Conservation (phyloP, 208 protist genomes). For the Acanthamoeba triangularis region DNA sequence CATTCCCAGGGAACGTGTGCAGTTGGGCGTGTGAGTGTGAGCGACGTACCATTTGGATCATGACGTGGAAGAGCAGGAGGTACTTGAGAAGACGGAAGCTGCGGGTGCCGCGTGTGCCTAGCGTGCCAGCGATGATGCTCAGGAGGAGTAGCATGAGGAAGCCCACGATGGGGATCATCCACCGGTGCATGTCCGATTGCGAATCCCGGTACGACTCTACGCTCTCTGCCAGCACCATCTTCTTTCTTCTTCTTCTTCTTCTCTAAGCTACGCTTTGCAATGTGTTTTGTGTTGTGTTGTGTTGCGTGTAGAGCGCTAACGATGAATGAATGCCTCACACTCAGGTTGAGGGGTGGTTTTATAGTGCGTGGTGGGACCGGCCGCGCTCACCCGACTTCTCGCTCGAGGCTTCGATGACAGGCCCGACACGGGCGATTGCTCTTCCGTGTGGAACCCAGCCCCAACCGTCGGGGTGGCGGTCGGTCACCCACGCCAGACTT, state of each 20-base stretch:
- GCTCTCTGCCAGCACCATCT: constrained; percentile 2
- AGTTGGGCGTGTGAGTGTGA: background rate
- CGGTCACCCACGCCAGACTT: background rate
- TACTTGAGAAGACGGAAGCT: constrained; percentile 43
- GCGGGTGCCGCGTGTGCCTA: constrained; percentile 5
- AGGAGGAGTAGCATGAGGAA: constrained; percentile 35
- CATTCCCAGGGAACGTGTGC: background rate
- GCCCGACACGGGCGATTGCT: background rate
- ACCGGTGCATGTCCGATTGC: constrained; percentile 55
- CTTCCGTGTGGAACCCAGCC: background rate
- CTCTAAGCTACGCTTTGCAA: background rate
- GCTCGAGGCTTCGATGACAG: background rate
- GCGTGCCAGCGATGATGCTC: background rate
- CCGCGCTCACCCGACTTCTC: background rate
- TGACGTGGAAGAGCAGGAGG: constrained; percentile 43
- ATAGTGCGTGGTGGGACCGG: background rate
- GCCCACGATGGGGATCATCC: constrained; percentile 75
- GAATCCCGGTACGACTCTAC: constrained; percentile 23
- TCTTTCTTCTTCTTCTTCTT: background rate
- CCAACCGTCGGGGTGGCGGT: background rate
- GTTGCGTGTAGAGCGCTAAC: background rate
- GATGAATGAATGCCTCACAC: background rate
- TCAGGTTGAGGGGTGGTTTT: background rate
- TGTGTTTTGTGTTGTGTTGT: background rate
- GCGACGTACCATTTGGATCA: constrained; percentile 63